Conservation (phyloP, 768 basidiomycete species). For the Postia placenta region DNA sequence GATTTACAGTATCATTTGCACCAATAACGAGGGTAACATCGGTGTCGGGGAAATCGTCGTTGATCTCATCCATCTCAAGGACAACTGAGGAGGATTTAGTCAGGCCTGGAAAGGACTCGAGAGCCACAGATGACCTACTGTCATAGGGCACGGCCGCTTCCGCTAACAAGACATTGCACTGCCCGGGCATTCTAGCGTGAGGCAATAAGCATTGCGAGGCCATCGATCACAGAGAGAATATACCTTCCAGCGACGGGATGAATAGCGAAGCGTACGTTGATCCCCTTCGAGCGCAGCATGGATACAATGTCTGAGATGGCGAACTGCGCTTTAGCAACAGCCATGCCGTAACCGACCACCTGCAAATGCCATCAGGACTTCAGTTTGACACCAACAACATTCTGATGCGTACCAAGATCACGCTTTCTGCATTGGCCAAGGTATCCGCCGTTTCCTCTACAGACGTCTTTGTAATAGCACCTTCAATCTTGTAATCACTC, state of each 20-base stretch:
- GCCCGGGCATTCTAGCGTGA: conserved; percentile 75
- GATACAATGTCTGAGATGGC: conserved; percentile 66
- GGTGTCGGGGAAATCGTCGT: conserved; percentile 84
- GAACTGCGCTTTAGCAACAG: conserved; percentile 87
- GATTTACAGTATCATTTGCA: conserved; percentile 90
- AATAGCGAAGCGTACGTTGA: conserved; percentile 81
- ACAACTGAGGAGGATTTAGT: conserved; percentile 48
- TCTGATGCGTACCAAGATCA: conserved; percentile 54
- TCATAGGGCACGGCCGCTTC: conserved; percentile 90
- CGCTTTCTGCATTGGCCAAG: conserved; percentile 72
- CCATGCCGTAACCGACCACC: conserved; percentile 90
- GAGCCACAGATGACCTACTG: conserved; percentile 49
- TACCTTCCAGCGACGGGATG: conserved; percentile 76
- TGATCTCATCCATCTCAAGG: conserved; percentile 92
- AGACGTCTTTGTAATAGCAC: conserved; percentile 68
- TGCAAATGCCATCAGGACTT: conserved; percentile 16
- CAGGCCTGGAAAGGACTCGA: background rate
- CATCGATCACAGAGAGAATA: too few species aligned
- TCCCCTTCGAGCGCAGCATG: conserved; percentile 63
- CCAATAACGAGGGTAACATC: conserved; percentile 90
- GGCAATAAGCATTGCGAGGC: too few species aligned
- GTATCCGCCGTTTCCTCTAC: conserved; percentile 81
- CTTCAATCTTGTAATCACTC: conserved; percentile 68
- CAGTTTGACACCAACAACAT: background rate
- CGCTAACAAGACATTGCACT: conserved; percentile 88